Percentiles rank a stretch among this genome's conserved stretches.
Conservation (phyloP, 495 filamentous ascomycete genomes). For the Trichocladium uniseriatum region DNA sequence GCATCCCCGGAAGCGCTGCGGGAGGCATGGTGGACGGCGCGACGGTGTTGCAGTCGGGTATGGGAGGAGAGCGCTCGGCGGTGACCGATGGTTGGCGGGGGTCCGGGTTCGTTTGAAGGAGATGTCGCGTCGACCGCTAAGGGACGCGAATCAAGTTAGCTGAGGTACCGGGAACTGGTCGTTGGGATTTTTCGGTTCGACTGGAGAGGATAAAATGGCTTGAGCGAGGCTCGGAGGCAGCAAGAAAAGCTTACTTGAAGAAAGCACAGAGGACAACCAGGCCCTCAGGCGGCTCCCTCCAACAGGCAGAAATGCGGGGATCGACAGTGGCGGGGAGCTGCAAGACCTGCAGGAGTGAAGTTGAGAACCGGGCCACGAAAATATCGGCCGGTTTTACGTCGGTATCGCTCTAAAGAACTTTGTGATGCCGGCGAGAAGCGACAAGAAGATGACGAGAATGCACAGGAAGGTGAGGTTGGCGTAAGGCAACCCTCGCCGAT, state of each 20-base stretch:
- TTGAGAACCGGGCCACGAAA: background rate
- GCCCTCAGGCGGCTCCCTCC: constrained; percentile 1
- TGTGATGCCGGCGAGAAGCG: too few relatives aligned
- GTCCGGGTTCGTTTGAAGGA: too few relatives aligned
- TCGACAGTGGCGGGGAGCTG: background rate
- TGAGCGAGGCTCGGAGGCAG: background rate
- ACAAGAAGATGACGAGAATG: background rate
- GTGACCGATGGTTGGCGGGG: too few relatives aligned
- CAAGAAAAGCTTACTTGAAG: background rate
- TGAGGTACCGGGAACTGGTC: too few relatives aligned
- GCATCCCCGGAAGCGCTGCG: constrained; percentile 27
- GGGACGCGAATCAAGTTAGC: too few relatives aligned
- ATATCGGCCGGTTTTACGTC: background rate
- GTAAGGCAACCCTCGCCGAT: constrained; percentile 1
- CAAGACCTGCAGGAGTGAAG: background rate
- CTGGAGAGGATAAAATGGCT: background rate
- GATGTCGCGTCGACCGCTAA: too few relatives aligned
- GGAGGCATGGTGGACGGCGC: constrained; percentile 18
- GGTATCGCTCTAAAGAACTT: background rate
- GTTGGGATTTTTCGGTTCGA: background rate
- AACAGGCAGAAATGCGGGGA: constrained; percentile 2
- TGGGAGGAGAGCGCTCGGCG: background rate
- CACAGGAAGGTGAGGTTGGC: background rate
- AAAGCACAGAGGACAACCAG: background rate
- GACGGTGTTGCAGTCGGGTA: constrained; percentile 1